Conservation (phyloP, 345 rosid species). For the Eucalyptus curtisii region DNA sequence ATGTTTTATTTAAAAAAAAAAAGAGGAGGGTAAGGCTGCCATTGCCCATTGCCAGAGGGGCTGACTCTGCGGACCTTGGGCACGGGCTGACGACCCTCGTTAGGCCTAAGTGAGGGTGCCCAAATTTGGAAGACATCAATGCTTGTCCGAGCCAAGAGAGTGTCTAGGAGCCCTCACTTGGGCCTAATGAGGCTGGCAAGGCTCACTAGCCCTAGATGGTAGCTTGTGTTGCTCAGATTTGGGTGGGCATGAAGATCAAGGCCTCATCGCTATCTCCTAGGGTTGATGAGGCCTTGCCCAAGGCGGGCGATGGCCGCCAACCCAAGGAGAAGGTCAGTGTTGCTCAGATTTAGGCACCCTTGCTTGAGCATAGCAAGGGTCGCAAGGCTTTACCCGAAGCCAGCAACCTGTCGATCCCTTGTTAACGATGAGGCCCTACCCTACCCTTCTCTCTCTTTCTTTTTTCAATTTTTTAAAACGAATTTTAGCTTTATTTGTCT, state of each 20-base stretch:
- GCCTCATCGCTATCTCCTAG: accelerated
- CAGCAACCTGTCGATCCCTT: accelerated
- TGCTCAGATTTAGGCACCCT: accelerated
- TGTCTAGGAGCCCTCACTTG: too few relatives aligned
- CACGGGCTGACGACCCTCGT: accelerated
- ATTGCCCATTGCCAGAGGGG: too few relatives aligned
- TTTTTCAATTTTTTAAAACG: too few relatives aligned
- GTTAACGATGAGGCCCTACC: accelerated
- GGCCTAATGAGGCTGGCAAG: too few relatives aligned
- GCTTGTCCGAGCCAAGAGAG: too few relatives aligned
- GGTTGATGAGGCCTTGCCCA: not conserved
- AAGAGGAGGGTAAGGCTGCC: accelerated
- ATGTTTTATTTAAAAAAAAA: too few relatives aligned
- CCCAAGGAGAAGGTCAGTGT: accelerated
- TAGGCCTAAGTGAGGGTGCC: too few relatives aligned
- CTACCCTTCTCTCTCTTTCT: not conserved
- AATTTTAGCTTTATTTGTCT: not conserved
- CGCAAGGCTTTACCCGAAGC: accelerated
- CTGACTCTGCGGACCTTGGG: accelerated
- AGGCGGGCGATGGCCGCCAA: accelerated
- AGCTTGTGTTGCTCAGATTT: accelerated
- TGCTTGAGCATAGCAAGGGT: accelerated
- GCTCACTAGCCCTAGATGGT: not conserved
- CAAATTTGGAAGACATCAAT: too few relatives aligned
- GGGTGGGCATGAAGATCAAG: not conserved